These are phyloP conservation scores for Aspergillus ustus DNA, from an alignment of 2,329 filamentous ascomycete genomes.

Conservation along the genomic window DNA sequence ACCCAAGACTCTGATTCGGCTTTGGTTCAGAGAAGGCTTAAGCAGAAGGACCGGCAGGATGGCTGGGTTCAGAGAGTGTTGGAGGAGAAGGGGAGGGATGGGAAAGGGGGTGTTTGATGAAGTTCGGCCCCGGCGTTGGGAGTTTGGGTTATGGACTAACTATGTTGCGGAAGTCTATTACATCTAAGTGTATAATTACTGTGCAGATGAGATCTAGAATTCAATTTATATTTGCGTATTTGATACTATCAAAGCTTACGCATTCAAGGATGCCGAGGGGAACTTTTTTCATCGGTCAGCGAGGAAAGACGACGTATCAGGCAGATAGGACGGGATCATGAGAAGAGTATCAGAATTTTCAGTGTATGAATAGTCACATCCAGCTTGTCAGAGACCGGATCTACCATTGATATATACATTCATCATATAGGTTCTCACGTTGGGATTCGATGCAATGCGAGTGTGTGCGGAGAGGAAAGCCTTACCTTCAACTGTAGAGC, in stretches of 20 bases:
- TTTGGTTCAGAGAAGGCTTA: background rate
- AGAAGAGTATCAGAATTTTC: conserved; percentile 44
- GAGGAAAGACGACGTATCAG: background rate
- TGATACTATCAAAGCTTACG: background rate
- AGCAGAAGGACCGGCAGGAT: conserved; percentile 7
- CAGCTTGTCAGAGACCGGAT: conserved; percentile 34
- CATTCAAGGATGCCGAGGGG: background rate
- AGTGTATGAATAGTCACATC: conserved; percentile 46
- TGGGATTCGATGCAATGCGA: background rate
- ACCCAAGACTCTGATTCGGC: background rate
- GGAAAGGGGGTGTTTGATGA: conserved; percentile 19
- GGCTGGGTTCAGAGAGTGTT: conserved; percentile 38
- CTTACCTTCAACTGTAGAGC: background rate
- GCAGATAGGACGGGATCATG: background rate
- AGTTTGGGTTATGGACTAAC: background rate
- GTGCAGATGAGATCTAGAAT: background rate
- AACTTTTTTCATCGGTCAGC: background rate
- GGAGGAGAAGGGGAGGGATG: conserved; percentile 34
- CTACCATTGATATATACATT: conserved; percentile 39
- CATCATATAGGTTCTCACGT: conserved; percentile 32
- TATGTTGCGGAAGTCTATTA: background rate
- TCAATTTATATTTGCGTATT: background rate
- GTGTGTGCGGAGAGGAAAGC: background rate
- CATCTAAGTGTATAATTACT: background rate
- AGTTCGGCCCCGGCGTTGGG: background rate